phyloP scores from a whole-genome alignment of 257 asterid genomes.

The Penstemon barbatus region DNA sequence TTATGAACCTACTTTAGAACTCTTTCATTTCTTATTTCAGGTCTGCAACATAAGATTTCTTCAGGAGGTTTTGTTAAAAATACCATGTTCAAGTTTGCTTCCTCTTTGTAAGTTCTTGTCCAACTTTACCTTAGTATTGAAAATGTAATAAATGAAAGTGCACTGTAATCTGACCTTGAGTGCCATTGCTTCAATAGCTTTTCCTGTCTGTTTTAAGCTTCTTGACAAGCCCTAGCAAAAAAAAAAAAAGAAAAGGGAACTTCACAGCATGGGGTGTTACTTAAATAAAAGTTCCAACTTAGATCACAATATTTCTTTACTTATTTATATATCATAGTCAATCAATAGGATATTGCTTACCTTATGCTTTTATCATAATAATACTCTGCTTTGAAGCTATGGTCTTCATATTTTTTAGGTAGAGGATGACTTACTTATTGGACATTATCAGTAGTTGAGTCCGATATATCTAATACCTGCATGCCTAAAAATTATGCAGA shows the following conservation, averaged over 20 bases:
- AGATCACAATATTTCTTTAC: slow-evolving; percentile 8
- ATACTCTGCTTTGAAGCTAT: slow-evolving; percentile 18
- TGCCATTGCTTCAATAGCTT: slow-evolving; percentile 10
- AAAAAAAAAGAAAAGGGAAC: too few relatives aligned
- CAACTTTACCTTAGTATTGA: slow-evolving; percentile 22
- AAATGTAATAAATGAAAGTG: slow-evolving; percentile 6
- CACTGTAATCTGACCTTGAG: background rate
- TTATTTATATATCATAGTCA: background rate
- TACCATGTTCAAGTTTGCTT: slow-evolving; percentile 77
- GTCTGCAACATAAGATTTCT: slow-evolving; percentile 83
- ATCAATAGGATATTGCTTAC: slow-evolving; percentile 13
- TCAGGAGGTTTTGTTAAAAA: slow-evolving; percentile 76
- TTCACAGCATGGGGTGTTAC: slow-evolving; percentile 14
- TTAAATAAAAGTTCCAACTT: background rate
- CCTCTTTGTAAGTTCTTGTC: slow-evolving; percentile 64
- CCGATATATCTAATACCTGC: slow-evolving; percentile 28
- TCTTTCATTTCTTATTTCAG: slow-evolving; percentile 41
- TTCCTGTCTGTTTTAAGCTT: slow-evolving; percentile 12
- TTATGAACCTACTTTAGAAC: slow-evolving; percentile 11
- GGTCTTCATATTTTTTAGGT: slow-evolving; percentile 6
- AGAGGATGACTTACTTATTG: slow-evolving; percentile 5
- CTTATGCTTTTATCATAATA: slow-evolving; percentile 7
- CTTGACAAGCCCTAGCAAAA: slow-evolving; percentile 12
- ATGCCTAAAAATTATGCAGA: slow-evolving; percentile 38
- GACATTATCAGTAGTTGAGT: background rate